Conservation (phyloP, 2,329 filamentous ascomycete species). For the Hypoxylon sp. region DNA sequence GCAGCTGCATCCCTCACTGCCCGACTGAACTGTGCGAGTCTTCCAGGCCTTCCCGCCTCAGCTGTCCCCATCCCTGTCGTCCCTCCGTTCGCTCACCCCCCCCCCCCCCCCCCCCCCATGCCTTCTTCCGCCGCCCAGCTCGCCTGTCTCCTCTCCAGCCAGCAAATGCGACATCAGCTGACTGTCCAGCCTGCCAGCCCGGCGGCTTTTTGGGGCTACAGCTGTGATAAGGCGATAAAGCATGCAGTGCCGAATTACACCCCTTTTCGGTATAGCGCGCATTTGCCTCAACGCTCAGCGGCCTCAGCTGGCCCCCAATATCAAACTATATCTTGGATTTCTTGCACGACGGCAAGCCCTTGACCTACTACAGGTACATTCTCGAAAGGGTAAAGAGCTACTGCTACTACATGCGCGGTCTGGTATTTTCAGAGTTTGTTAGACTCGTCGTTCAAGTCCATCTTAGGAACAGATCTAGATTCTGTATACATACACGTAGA, state of each 20-base stretch:
- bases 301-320: constrained; percentile 41
- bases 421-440: too few species aligned
- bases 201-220: constrained; percentile 15
- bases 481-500: not conserved
- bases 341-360: constrained; percentile 14
- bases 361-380: not conserved
- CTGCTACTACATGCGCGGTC: not conserved
- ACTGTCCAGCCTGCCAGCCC: too few species aligned
- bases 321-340: constrained; percentile 10
- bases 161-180: constrained; percentile 6
- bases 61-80: constrained; percentile 4
- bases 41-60: too few species aligned
- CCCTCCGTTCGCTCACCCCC: not conserved
- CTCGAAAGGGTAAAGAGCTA: not conserved
- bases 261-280: constrained; percentile 17
- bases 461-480: not conserved
- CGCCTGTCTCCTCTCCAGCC: not conserved
- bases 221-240: constrained; percentile 28
- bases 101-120: not conserved
- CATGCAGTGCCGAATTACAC: constrained; percentile 1
- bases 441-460: too few species aligned
- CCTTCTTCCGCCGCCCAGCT: too few species aligned
- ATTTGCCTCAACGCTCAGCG: constrained; percentile 36
- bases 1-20: constrained; percentile 32
- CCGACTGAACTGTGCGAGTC: too few species aligned